Percentiles rank a stretch among this genome's conserved stretches.
Conservation (phyloP, 805 yeast species). For the Kuraishia hungarica region DNA sequence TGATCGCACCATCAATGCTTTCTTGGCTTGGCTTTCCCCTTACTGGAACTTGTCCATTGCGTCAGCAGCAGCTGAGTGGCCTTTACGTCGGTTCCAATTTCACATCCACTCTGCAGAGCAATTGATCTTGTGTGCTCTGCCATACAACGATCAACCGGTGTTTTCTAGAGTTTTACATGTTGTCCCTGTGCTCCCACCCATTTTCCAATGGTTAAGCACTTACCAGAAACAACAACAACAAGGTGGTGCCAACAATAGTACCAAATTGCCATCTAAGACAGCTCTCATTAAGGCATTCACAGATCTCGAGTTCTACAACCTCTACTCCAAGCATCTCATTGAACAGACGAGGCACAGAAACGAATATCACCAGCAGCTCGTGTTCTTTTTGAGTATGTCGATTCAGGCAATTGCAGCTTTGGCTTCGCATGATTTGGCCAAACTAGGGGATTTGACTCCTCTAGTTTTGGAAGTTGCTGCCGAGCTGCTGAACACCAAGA, state of each 20-base stretch:
- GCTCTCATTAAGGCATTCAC: conserved; percentile 68
- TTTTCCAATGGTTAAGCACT: conserved; percentile 63
- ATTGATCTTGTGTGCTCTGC: conserved; percentile 62
- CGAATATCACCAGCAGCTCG: conserved; percentile 60
- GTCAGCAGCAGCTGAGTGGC: conserved; percentile 86
- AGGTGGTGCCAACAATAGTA: not conserved
- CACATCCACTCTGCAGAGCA: conserved; percentile 74
- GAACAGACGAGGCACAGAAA: conserved; percentile 43
- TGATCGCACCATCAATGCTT: conserved; percentile 66
- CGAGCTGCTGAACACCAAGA: conserved; percentile 29
- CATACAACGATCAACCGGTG: conserved; percentile 68
- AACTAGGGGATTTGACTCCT: conserved; percentile 44
- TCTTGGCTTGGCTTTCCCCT: conserved; percentile 66
- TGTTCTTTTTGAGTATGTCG: conserved; percentile 70
- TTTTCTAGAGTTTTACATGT: conserved; percentile 73
- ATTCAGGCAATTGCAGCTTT: conserved; percentile 62
- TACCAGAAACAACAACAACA: conserved; percentile 40
- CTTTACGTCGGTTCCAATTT: conserved; percentile 81
- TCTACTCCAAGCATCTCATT: conserved; percentile 50
- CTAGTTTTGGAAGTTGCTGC: conserved; percentile 51
- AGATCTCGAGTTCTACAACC: conserved; percentile 58
- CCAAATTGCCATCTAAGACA: conserved; percentile 48
- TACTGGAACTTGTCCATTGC: conserved; percentile 71
- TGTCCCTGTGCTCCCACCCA: conserved; percentile 63
- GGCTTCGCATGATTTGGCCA: conserved; percentile 30